Evolutionary conservation across 768 basidiomycete genomes (phyloP).

Genomic region (Trametes maxima): DNA sequence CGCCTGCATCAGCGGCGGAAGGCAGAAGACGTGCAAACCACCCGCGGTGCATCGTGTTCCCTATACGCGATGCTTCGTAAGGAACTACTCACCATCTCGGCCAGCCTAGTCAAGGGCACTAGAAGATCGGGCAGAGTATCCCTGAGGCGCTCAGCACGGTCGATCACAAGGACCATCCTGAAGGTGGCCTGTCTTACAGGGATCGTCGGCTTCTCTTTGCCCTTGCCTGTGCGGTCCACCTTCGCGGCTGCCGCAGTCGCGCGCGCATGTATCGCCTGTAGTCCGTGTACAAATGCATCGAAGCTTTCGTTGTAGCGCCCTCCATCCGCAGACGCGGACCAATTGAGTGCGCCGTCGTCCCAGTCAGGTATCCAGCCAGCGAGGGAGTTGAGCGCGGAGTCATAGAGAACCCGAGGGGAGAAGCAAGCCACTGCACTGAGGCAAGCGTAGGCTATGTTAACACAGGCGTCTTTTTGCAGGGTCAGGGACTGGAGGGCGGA

Average conservation of each 20-base stretch:
- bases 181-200: constrained; percentile 28
- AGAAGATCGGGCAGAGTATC: constrained; percentile 64
- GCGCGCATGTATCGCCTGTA: constrained; percentile 39
- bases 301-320: constrained; percentile 63
- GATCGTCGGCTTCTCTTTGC: constrained; percentile 36
- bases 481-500: constrained; percentile 37
- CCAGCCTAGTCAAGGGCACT: constrained; percentile 69
- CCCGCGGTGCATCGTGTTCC: not conserved
- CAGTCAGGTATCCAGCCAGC: constrained; percentile 57
- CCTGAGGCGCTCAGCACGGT: constrained; percentile 67
- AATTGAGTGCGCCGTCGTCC: constrained; percentile 63
- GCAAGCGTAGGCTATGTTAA: constrained; percentile 44
- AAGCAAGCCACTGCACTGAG: constrained; percentile 65
- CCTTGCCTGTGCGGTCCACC: constrained; percentile 30
- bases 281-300: constrained; percentile 71
- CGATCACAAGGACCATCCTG: constrained; percentile 62
- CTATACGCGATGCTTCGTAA: not conserved
- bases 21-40: not conserved
- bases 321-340: constrained; percentile 41
- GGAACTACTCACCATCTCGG: constrained; percentile 60
- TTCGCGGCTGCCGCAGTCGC: not conserved
- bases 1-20: not conserved
- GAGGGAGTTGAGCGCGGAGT: constrained; percentile 63
- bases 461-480: constrained; percentile 12
- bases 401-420: constrained; percentile 63